These are phyloP conservation scores for Populus alba DNA, from an alignment of 345 rosid species.

Conservation along the genomic window DNA sequence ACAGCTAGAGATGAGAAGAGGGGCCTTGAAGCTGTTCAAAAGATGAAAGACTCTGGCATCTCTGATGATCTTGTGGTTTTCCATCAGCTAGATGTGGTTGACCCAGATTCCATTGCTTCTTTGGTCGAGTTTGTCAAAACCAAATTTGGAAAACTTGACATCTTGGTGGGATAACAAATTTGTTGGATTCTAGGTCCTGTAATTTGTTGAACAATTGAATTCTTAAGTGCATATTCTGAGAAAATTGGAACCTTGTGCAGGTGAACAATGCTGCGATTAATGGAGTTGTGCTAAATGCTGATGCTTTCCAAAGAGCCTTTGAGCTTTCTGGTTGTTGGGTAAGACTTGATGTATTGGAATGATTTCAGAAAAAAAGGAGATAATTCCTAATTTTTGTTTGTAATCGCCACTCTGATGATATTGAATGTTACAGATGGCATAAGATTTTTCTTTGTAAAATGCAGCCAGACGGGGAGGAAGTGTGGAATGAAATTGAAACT, in stretches of 20 bases:
- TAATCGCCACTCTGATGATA: background rate
- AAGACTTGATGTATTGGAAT: background rate
- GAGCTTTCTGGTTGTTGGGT: slow-evolving; percentile 13
- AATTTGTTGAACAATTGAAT: background rate
- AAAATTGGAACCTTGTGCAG: slow-evolving; percentile 21
- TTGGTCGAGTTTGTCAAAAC: slow-evolving; percentile 30
- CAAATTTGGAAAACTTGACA: slow-evolving; percentile 29
- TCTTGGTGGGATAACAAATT: slow-evolving; percentile 8
- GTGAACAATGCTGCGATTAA: slow-evolving; percentile 44
- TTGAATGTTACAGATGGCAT: background rate
- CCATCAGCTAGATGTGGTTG: slow-evolving; percentile 13
- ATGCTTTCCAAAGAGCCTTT: slow-evolving; percentile 6
- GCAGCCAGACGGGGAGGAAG: slow-evolving; percentile 18
- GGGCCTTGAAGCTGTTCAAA: slow-evolving; percentile 10
- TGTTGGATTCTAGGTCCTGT: background rate
- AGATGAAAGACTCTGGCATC: slow-evolving; percentile 5
- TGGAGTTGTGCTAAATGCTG: slow-evolving; percentile 15
- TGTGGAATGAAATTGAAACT: slow-evolving; percentile 18
- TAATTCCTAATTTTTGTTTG: background rate
- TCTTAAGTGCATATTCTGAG: background rate
- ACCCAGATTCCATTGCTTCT: slow-evolving; percentile 15
- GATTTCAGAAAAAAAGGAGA: background rate
- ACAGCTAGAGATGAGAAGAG: slow-evolving; percentile 12
- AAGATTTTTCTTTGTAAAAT: slow-evolving; percentile 10
- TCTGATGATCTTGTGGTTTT: slow-evolving; percentile 6